phyloP scores from a whole-genome alignment of 495 filamentous ascomycete genomes.

The Daldinia loculata region DNA sequence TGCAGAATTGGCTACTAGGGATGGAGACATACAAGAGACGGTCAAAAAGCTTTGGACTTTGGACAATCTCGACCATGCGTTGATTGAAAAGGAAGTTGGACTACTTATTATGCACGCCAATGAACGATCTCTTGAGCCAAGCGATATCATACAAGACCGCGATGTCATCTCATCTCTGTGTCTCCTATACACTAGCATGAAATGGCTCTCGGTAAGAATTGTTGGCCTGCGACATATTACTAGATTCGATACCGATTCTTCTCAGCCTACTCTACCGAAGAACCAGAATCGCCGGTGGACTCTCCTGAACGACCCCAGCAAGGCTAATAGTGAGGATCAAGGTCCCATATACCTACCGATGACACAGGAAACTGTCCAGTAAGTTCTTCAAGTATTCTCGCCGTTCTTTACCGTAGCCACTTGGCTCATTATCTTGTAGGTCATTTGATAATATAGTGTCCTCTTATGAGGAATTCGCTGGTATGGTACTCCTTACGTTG shows the following conservation, averaged over 20 bases:
- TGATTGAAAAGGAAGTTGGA: slow-evolving; percentile 71
- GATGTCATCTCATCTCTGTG: slow-evolving; percentile 85
- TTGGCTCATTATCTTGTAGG: slow-evolving; percentile 50
- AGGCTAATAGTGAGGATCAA: slow-evolving; percentile 54
- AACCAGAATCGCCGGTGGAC: slow-evolving; percentile 80
- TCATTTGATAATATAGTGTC: slow-evolving; percentile 87
- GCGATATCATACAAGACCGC: slow-evolving; percentile 87
- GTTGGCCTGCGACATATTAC: slow-evolving; percentile 78
- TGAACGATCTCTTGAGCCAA: slow-evolving; percentile 69
- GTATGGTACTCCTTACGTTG: slow-evolving; percentile 79
- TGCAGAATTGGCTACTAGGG: slow-evolving; percentile 70
- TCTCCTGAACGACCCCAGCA: slow-evolving; percentile 67
- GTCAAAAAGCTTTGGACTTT: slow-evolving; percentile 70
- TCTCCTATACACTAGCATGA: slow-evolving; percentile 94
- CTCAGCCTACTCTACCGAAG: slow-evolving; percentile 55
- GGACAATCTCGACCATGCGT: slow-evolving; percentile 51
- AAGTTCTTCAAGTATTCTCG: slow-evolving; percentile 44
- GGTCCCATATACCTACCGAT: slow-evolving; percentile 85
- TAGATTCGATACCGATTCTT: slow-evolving; percentile 61
- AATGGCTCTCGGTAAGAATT: slow-evolving; percentile 90
- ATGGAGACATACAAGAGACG: slow-evolving; percentile 71
- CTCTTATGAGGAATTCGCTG: slow-evolving; percentile 79
- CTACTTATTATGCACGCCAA: slow-evolving; percentile 72
- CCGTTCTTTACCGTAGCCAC: background rate
- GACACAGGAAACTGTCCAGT: slow-evolving; percentile 82